Base-by-base conservation (phyloP, 2,329 filamentous ascomycete species). In the Leptographium lundbergii region DNA sequence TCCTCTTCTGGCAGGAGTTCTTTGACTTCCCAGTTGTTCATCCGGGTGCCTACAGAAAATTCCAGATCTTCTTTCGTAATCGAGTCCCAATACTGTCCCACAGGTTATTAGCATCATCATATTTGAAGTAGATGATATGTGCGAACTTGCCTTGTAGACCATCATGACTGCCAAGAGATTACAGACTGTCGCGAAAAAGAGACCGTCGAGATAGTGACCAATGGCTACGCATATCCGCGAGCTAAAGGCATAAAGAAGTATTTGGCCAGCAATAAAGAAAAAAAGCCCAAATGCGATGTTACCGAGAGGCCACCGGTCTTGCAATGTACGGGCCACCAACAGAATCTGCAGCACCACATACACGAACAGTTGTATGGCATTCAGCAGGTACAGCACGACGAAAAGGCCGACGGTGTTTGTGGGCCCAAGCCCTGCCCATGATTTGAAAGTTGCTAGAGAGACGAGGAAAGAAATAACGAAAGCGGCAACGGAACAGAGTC, bases 11-110 rank as follows among this genome's bases (percentile, higher is more conserved):
- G 82, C 22, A 94, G 78, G 13, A 89, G 79, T 63, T 97, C 92
- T 76, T 97, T 97, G 69, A 97, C 88, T 70, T 99, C 94, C 94
- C 94, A 99, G 72, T 94, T 96, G 75, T 96, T 95, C 74, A 89
- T 88, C 71, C 92, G 89, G 61, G 90, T 90, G 64, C 92, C 92
- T 56, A 99, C 94, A 3, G 91, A 96, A 74, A 99, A 99, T 71
- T 99, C 94, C 65, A 99, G 86, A 71, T 99, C 94, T 74, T 99
- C 94, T 69, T 89, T 91, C 25, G 94, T 99, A 72, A 99, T 99
- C 19, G 91, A 96, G 70, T 99, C 94, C 94, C 94, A 99, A 78
- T 95, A 99, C 91, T 94, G 66, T 56, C 6, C 2, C 64, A 6
- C n/a, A 14, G 52, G 56, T 24, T 45, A 19, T 45, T 19, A 45